These are phyloP conservation scores for Scheffersomyces stipitis DNA, from an alignment of 805 yeast genomes.

Conservation along the genomic window DNA sequence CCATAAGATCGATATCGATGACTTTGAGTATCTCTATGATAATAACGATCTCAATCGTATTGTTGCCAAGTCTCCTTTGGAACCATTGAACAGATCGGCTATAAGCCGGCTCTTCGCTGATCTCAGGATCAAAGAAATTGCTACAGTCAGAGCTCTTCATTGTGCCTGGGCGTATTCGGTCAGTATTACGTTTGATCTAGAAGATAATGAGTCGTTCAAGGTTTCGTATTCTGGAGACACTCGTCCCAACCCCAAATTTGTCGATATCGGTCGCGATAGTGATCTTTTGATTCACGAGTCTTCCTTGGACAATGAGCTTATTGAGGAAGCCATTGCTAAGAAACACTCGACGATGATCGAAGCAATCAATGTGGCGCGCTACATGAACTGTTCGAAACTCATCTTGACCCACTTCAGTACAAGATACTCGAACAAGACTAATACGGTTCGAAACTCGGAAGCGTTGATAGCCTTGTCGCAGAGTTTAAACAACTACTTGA, in stretches of 20 bases:
- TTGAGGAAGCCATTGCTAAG: conserved; percentile 76
- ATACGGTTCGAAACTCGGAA: conserved; percentile 23
- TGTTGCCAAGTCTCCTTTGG: conserved; percentile 21
- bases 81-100: conserved; percentile 22
- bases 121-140: conserved; percentile 43
- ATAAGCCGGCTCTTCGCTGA: conserved; percentile 40
- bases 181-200: conserved; percentile 55
- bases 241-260: conserved; percentile 71
- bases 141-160: conserved; percentile 78
- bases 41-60: conserved; percentile 12
- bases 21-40: conserved; percentile 34
- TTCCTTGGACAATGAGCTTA: conserved; percentile 77
- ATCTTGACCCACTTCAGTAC: conserved; percentile 92
- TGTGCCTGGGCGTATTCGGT: conserved; percentile 75
- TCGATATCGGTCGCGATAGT: conserved; percentile 61
- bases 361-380: conserved; percentile 67
- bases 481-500: conserved; percentile 29
- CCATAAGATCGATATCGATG: conserved; percentile 23
- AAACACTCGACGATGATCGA: conserved; percentile 88
- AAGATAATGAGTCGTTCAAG: conserved; percentile 46
- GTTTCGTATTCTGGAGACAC: conserved; percentile 95
- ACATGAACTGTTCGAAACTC: conserved; percentile 70
- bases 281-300: conserved; percentile 91
- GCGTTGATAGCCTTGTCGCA: conserved; percentile 21
- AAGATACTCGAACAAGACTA: conserved; percentile 54